phyloP scores from a whole-genome alignment of 179 eudicot genomes.

The Drosera spatulata region DNA sequence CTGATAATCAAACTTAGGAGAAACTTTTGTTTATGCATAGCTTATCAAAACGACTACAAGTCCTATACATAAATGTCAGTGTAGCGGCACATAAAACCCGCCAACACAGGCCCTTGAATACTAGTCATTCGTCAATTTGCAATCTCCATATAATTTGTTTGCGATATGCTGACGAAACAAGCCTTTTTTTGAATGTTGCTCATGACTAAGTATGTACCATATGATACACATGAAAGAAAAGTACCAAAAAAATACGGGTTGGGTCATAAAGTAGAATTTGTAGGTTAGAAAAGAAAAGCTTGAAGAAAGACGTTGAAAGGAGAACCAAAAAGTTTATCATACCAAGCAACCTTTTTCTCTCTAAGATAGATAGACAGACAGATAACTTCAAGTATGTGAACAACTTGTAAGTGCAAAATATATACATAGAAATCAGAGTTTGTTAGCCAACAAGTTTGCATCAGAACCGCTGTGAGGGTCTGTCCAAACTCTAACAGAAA shows the following conservation, averaged over 20 bases:
- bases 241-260: constrained; percentile 9
- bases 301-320: constrained; percentile 54
- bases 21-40: too few relatives aligned
- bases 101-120: too few relatives aligned
- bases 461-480: constrained; percentile 33
- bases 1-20: too few relatives aligned
- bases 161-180: too few relatives aligned
- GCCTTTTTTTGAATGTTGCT: neutral
- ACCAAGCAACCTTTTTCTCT: constrained; percentile 37
- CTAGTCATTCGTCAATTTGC: too few relatives aligned
- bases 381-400: neutral
- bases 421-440: constrained; percentile 5
- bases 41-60: too few relatives aligned
- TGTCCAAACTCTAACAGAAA: constrained; percentile 45
- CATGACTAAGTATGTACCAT: neutral
- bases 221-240: neutral
- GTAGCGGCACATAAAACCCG: too few relatives aligned
- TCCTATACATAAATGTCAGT: too few relatives aligned
- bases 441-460: constrained; percentile 62
- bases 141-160: too few relatives aligned
- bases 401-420: neutral
- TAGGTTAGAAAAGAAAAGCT: constrained; percentile 64
- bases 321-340: constrained; percentile 37
- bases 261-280: constrained; percentile 52
- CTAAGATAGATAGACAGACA: too few relatives aligned